phyloP scores from a whole-genome alignment of 345 rosid species.

The Eucalyptus pauciflora region DNA sequence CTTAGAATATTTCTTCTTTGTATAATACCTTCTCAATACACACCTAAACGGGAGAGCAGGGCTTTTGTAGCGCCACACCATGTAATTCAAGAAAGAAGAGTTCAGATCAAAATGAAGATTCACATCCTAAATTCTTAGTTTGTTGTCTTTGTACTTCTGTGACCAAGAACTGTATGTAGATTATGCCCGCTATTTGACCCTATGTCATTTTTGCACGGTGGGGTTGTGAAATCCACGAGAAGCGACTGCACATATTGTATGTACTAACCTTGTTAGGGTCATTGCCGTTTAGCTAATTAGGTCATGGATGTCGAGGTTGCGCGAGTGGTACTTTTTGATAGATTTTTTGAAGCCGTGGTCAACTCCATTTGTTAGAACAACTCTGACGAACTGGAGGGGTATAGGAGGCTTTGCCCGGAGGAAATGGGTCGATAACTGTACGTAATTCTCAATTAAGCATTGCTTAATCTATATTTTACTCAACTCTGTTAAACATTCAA shows the following conservation, averaged over 20 bases:
- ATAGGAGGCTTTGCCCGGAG: neutral
- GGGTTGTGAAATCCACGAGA: neutral
- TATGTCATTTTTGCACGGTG: neutral
- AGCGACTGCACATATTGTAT: neutral
- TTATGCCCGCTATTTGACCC: neutral
- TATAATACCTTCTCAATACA: neutral
- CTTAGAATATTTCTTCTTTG: neutral
- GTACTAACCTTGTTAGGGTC: neutral
- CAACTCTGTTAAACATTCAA: neutral
- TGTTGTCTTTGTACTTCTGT: neutral
- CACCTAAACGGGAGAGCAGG: neutral
- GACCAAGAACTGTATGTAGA: neutral
- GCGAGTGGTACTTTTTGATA: neutral
- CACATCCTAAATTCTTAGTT: neutral
- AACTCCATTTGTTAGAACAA: neutral
- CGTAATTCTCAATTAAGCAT: neutral
- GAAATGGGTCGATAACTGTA: neutral
- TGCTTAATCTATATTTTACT: neutral
- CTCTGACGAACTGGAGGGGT: neutral
- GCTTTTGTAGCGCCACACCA: neutral
- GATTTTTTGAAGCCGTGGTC: neutral
- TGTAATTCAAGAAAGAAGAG: neutral
- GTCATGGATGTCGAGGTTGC: neutral
- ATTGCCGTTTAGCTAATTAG: neutral
- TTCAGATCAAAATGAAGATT: neutral